Conservation (phyloP, 2,329 filamentous ascomycete genomes). For the Paecilomyces sp. region DNA sequence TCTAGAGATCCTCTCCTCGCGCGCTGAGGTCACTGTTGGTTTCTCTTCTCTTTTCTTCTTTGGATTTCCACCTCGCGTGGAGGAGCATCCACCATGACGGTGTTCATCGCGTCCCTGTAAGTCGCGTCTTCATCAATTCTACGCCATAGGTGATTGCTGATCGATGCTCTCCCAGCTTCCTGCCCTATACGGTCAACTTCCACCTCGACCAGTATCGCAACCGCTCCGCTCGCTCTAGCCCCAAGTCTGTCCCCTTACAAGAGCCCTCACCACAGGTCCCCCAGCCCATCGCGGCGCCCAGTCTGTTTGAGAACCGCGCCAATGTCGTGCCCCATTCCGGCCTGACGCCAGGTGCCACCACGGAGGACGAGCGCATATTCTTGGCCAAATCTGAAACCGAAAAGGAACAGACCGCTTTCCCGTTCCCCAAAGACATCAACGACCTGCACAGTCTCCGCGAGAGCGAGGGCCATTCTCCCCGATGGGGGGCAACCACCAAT, state of each 20-base stretch:
- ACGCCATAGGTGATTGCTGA: too few relatives aligned
- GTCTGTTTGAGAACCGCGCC: constrained; percentile 26
- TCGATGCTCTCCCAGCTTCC: constrained; percentile 56
- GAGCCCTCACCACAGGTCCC: neutral
- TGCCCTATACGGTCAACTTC: constrained; percentile 90
- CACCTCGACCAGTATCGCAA: constrained; percentile 45
- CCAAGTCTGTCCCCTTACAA: constrained; percentile 9
- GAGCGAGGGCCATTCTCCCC: constrained; percentile 66
- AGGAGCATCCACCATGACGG: constrained; percentile 40
- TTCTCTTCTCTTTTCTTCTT: constrained; percentile 1
- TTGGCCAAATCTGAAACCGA: constrained; percentile 13
- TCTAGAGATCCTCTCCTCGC: constrained; percentile 1
- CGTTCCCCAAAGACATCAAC: constrained; percentile 22
- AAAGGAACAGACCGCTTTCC: constrained; percentile 17
- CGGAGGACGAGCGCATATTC: constrained; percentile 37
- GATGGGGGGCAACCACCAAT: constrained; percentile 61
- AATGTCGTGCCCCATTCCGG: constrained; percentile 13
- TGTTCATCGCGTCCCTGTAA: constrained; percentile 55
- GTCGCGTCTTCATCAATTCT: constrained; percentile 19
- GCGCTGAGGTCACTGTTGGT: neutral
- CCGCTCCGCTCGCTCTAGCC: constrained; percentile 32
- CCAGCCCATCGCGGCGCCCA: constrained; percentile 17
- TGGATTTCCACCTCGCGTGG: too few relatives aligned
- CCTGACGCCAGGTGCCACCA: constrained; percentile 35
- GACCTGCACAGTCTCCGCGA: constrained; percentile 53